A percentile compares a stretch with the other conserved stretches of the same genome.
Evolutionary conservation across 225 moss, liverwort and hornwort species (phyloP).

Genomic region (Bryoerythrophyllum caledonicum): DNA sequence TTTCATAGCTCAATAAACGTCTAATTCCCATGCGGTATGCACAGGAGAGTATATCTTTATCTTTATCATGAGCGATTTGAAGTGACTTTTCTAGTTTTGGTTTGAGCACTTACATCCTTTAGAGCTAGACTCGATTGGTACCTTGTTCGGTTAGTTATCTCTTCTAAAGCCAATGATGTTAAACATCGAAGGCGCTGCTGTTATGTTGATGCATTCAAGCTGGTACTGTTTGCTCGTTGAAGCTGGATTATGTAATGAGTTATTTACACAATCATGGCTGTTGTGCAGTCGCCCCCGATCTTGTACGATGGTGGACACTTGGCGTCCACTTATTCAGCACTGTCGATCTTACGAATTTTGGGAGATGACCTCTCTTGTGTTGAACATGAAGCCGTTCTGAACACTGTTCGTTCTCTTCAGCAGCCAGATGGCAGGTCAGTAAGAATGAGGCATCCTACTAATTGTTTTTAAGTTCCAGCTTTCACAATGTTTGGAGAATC

Average conservation of each 20-base stretch:
- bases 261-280: background rate
- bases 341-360: slow-evolving; percentile 82
- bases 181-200: background rate
- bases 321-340: slow-evolving; percentile 92
- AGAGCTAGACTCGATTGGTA: background rate
- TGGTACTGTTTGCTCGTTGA: background rate
- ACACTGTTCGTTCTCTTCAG: slow-evolving; percentile 73
- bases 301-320: slow-evolving; percentile 85
- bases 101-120: too few relatives aligned
- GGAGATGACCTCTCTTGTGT: slow-evolving; percentile 89
- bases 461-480: background rate
- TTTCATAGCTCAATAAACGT: too few relatives aligned
- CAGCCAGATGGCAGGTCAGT: slow-evolving; percentile 87
- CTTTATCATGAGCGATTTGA: too few relatives aligned
- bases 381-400: slow-evolving; percentile 56
- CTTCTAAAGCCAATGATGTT: background rate
- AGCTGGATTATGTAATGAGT: background rate
- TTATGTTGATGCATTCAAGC: background rate
- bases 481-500: background rate
- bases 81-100: too few relatives aligned
- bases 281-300: slow-evolving; percentile 60
- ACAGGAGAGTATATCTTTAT: too few relatives aligned
- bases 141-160: slow-evolving; percentile 12
- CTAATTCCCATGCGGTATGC: too few relatives aligned
- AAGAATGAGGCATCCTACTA: background rate